These are phyloP conservation scores for Colletotrichum magnum DNA, from an alignment of 2,329 filamentous ascomycete species.

Conservation along the genomic window DNA sequence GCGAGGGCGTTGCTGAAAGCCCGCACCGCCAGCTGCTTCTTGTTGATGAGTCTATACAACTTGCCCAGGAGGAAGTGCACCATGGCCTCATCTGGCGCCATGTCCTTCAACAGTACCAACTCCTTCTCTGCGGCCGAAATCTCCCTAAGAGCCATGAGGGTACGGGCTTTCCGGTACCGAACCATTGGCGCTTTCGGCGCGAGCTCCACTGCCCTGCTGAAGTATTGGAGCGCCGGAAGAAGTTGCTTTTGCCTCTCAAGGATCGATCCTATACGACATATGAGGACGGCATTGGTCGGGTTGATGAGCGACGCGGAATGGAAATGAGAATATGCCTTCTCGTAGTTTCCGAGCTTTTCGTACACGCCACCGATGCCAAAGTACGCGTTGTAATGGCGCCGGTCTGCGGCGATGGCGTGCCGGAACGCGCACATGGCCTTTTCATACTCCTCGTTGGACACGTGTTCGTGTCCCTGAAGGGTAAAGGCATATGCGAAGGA, in stretches of 20 bases:
- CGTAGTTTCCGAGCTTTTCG: slow-evolving; percentile 90
- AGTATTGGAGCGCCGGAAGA: slow-evolving; percentile 83
- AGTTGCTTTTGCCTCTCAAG: slow-evolving; percentile 91
- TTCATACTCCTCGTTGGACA: slow-evolving; percentile 97
- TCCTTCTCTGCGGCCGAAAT: slow-evolving; percentile 83
- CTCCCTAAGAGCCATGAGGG: slow-evolving; percentile 81
- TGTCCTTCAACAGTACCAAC: slow-evolving; percentile 88
- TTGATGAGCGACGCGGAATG: slow-evolving; percentile 90
- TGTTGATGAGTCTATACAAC: slow-evolving; percentile 80
- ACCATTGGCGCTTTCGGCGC: slow-evolving; percentile 86
- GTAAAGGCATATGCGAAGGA: slow-evolving; percentile 97
- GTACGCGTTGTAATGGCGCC: slow-evolving; percentile 97
- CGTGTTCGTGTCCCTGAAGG: slow-evolving; percentile 94
- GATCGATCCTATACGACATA: slow-evolving; percentile 92
- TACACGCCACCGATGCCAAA: slow-evolving; percentile 90
- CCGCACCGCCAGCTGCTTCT: slow-evolving; percentile 85
- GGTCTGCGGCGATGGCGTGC: slow-evolving; percentile 86
- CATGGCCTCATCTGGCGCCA: slow-evolving; percentile 94
- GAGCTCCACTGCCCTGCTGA: slow-evolving; percentile 84
- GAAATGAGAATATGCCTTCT: slow-evolving; percentile 93
- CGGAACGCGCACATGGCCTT: slow-evolving; percentile 92
- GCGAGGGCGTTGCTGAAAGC: slow-evolving; percentile 97
- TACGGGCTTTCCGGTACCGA: slow-evolving; percentile 92
- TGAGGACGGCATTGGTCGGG: slow-evolving; percentile 91
- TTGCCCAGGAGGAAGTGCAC: slow-evolving; percentile 96